Percentiles rank a stretch among this genome's conserved stretches.
Conservation (phyloP, 768 basidiomycete genomes). For the Lactarius hengduanensis region DNA sequence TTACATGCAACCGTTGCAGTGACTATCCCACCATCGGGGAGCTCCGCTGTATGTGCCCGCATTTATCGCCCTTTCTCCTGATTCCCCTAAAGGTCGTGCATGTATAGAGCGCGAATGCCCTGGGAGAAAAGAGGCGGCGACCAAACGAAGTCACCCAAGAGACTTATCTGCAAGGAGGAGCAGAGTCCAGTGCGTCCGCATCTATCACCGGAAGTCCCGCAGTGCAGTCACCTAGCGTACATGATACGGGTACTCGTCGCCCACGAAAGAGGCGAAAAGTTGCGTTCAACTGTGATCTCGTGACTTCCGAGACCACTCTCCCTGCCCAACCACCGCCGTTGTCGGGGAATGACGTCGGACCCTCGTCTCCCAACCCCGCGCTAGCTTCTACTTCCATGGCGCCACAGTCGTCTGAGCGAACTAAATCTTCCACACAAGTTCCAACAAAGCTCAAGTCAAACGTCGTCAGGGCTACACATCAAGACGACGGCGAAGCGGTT, state of each 20-base stretch:
- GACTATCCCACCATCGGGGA: conserved; percentile 1
- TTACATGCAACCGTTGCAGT: conserved; percentile 28
- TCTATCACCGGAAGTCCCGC: neutral
- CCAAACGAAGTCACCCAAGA: neutral
- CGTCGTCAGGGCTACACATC: neutral
- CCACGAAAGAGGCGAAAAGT: conserved; percentile 24
- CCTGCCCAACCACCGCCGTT: neutral
- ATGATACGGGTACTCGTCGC: neutral
- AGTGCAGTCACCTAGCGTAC: neutral
- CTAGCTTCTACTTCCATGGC: neutral
- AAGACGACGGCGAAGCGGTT: neutral
- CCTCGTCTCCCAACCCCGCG: neutral
- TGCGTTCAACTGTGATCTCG: neutral
- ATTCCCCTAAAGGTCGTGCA: neutral
- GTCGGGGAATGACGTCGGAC: neutral
- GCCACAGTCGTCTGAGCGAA: neutral
- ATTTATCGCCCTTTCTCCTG: too few species aligned
- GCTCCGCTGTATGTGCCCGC: conserved; percentile 3
- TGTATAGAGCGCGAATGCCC: neutral
- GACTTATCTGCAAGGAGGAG: neutral
- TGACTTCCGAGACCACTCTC: neutral
- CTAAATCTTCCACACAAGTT: neutral
- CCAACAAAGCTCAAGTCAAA: conserved; percentile 3
- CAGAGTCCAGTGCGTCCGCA: neutral
- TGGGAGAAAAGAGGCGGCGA: neutral